These are phyloP conservation scores for Spergularia azorica DNA, from an alignment of 179 eudicot species.

Conservation along the genomic window DNA sequence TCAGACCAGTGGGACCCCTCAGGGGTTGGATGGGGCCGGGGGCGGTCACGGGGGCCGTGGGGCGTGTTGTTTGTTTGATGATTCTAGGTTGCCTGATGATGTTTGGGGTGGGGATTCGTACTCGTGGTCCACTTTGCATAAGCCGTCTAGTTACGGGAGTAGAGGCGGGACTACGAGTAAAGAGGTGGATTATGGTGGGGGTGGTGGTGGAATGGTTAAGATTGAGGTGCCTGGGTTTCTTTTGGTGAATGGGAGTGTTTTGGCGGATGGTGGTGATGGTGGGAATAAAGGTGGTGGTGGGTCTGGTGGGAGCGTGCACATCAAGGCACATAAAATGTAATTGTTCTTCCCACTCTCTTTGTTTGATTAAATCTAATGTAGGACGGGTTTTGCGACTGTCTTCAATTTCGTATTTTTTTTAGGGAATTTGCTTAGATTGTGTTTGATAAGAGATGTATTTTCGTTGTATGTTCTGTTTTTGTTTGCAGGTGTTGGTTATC, in stretches of 20 bases:
- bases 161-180: slow-evolving; percentile 78
- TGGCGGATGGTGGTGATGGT: slow-evolving; percentile 91
- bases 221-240: slow-evolving; percentile 39
- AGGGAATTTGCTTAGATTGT: background rate
- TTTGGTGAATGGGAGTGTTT: slow-evolving; percentile 52
- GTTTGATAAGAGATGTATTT: too few species aligned
- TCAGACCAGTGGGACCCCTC: slow-evolving; percentile 73
- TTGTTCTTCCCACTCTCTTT: slow-evolving; percentile 13
- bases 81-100: slow-evolving; percentile 71
- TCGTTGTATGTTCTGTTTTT: background rate
- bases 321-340: slow-evolving; percentile 70
- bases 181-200: slow-evolving; percentile 82
- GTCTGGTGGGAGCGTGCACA: slow-evolving; percentile 89
- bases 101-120: slow-evolving; percentile 97
- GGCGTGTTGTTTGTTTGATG: slow-evolving; percentile 80
- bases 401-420: background rate
- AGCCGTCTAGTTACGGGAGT: slow-evolving; percentile 88
- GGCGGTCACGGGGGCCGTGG: slow-evolving; percentile 98
- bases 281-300: slow-evolving; percentile 97
- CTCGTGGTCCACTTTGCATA: slow-evolving; percentile 61
- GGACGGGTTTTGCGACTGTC: background rate
- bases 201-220: slow-evolving; percentile 86
- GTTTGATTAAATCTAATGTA: slow-evolving; percentile 1
- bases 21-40: slow-evolving; percentile 66
- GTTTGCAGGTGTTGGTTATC: background rate